These are phyloP conservation scores for Fusarium gaditjirri DNA, from an alignment of 2,329 filamentous ascomycete genomes.

Conservation along the genomic window DNA sequence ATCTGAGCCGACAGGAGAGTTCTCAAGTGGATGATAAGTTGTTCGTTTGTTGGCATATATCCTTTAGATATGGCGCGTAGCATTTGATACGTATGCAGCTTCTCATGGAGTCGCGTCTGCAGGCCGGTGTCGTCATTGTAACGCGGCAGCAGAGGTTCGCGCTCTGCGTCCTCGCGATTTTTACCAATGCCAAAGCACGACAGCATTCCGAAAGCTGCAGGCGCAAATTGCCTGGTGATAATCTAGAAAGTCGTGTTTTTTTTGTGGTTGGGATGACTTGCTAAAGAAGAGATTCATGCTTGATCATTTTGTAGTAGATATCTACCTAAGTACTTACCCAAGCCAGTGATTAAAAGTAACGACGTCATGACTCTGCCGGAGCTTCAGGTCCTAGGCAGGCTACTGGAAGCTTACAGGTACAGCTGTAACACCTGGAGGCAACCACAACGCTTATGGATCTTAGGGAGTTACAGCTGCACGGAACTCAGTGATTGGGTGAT, in stretches of 20 bases:
- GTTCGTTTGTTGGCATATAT: constrained; percentile 92
- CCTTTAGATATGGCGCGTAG: constrained; percentile 81
- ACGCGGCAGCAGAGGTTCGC: constrained; percentile 81
- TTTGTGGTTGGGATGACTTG: not conserved
- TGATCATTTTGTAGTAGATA: not conserved
- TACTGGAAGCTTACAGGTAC: not conserved
- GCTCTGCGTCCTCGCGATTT: constrained; percentile 65
- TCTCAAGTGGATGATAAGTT: constrained; percentile 81
- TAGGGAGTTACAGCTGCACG: not conserved
- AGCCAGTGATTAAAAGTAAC: constrained; percentile 3
- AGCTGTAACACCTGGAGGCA: not conserved
- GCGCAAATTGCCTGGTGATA: not conserved
- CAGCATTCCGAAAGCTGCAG: constrained; percentile 54
- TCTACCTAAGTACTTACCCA: not conserved
- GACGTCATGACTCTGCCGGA: constrained; percentile 40
- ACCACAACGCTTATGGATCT: constrained; percentile 7
- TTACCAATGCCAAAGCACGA: constrained; percentile 73
- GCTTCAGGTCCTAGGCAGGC: constrained; percentile 28
- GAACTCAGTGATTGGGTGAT: constrained; percentile 14
- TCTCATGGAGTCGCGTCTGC: constrained; percentile 83
- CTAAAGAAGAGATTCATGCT: constrained; percentile 1
- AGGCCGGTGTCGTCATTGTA: constrained; percentile 84
- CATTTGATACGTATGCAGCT: constrained; percentile 95
- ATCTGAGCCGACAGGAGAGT: constrained; percentile 81
- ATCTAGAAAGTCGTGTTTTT: not conserved